A percentile compares a stretch with the other conserved stretches of the same genome.
These are phyloP conservation scores for Pseudogymnoascus sp. DNA, from an alignment of 2,329 filamentous ascomycete species.

Conservation along the genomic window DNA sequence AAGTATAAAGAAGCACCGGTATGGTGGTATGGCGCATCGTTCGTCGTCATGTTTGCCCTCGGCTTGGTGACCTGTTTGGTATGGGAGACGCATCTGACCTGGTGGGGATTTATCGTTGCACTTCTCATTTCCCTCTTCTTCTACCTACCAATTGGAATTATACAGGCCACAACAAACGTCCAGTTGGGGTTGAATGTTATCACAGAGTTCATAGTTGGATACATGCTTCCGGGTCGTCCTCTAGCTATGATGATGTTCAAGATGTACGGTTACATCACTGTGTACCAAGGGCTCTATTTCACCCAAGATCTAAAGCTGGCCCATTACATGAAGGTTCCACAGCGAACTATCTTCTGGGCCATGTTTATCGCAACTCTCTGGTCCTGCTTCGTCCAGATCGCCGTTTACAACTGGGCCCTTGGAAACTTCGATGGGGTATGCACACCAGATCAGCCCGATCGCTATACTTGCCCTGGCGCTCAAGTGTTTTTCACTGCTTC, in stretches of 20 bases:
- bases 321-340: conserved; percentile 50
- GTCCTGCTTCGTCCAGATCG: conserved; percentile 58
- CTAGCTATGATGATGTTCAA: conserved; percentile 76
- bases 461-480: conserved; percentile 46
- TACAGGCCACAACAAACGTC: conserved; percentile 41
- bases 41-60: conserved; percentile 41
- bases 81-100: conserved; percentile 52
- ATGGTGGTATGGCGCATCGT: conserved; percentile 48
- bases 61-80: conserved; percentile 39
- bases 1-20: conserved; percentile 47
- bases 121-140: conserved; percentile 26
- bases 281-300: conserved; percentile 40
- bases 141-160: conserved; percentile 31
- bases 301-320: conserved; percentile 44
- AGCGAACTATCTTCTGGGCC: conserved; percentile 56
- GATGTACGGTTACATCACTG: conserved; percentile 53
- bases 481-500: conserved; percentile 58
- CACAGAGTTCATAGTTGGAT: conserved; percentile 42
- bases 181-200: conserved; percentile 42
- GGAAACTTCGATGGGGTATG: conserved; percentile 57
- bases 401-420: conserved; percentile 55
- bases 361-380: conserved; percentile 60
- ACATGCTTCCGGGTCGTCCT: conserved; percentile 48
- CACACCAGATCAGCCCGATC: conserved; percentile 42
- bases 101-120: conserved; percentile 28